phyloP scores from a whole-genome alignment of 2,329 filamentous ascomycete species.

The Coniella lustricola region DNA sequence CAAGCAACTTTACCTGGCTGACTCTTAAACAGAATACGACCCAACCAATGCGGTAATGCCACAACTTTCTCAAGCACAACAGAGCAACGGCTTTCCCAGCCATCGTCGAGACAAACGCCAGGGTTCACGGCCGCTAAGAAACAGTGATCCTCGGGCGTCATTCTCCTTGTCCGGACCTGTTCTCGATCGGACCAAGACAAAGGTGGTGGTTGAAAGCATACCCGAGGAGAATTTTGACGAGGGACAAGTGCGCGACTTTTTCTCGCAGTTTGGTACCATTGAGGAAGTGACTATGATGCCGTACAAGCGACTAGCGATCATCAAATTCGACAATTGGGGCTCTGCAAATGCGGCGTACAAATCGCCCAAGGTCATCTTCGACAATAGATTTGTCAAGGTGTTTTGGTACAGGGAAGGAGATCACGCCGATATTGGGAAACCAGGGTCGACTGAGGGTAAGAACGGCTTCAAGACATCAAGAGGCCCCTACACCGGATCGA shows the following conservation, averaged over 20 bases:
- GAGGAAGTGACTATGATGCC: conserved; percentile 57
- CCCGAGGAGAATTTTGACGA: conserved; percentile 65
- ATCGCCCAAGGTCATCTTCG: conserved; percentile 74
- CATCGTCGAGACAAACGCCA: conserved; percentile 30
- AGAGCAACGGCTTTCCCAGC: conserved; percentile 16
- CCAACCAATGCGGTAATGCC: conserved; percentile 16
- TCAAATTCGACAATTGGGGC: conserved; percentile 61
- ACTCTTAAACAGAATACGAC: conserved; percentile 44
- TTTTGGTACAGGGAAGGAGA: conserved; percentile 63
- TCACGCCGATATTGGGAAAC: conserved; percentile 26
- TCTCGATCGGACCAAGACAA: conserved; percentile 55
- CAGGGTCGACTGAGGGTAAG: conserved; percentile 22
- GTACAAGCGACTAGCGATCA: conserved; percentile 59
- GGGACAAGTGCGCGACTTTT: conserved; percentile 59
- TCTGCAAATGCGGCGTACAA: conserved; percentile 64
- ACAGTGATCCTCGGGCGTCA: conserved; percentile 37
- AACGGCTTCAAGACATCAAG: conserved; percentile 23
- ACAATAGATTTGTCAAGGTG: conserved; percentile 80
- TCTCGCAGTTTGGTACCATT: conserved; percentile 64
- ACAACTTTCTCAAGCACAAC: not conserved
- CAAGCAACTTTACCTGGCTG: too few relatives aligned
- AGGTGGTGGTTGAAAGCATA: conserved; percentile 71
- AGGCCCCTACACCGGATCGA: conserved; percentile 5
- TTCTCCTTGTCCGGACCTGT: conserved; percentile 61
- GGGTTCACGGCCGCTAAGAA: conserved; percentile 27